These are phyloP conservation scores for Didymosphaeria variabile DNA, from an alignment of 2,329 filamentous ascomycete genomes.

Conservation along the genomic window DNA sequence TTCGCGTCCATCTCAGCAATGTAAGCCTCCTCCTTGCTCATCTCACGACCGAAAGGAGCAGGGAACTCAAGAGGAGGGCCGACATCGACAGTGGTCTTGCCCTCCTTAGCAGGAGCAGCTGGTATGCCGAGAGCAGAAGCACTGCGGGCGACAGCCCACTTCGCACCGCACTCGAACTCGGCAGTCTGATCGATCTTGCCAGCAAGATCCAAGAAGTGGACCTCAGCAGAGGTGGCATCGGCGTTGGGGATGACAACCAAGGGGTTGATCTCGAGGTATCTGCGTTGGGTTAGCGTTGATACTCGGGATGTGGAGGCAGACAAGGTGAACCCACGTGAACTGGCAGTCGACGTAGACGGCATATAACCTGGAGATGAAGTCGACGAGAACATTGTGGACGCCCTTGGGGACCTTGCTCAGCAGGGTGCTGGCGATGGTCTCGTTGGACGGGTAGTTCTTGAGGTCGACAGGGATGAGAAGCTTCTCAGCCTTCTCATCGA, in stretches of 20 bases:
- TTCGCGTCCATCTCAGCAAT: constrained; percentile 99
- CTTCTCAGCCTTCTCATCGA: constrained; percentile 99
- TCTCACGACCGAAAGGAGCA: constrained; percentile 96
- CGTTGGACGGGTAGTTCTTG: constrained; percentile 92
- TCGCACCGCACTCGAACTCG: constrained; percentile 98
- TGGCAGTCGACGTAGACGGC: constrained; percentile 99
- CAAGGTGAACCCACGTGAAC: constrained; percentile 72
- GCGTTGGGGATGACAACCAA: constrained; percentile 96
- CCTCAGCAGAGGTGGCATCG: constrained; percentile 88
- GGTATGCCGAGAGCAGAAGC: constrained; percentile 87
- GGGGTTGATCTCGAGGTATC: constrained; percentile 99
- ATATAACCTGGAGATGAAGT: constrained; percentile 98
- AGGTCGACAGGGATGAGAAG: constrained; percentile 96
- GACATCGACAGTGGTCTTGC: constrained; percentile 92
- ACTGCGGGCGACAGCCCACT: constrained; percentile 96
- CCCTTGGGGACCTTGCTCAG: constrained; percentile 94
- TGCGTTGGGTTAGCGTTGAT: constrained; percentile 29
- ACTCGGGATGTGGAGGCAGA: not conserved
- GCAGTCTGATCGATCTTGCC: constrained; percentile 99
- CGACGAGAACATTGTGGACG: constrained; percentile 96
- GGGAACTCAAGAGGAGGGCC: constrained; percentile 99
- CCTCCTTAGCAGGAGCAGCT: constrained; percentile 64
- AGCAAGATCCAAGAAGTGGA: constrained; percentile 97
- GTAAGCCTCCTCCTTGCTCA: constrained; percentile 99
- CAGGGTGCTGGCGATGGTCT: constrained; percentile 84